Conservation (phyloP, 768 basidiomycete species). For the Pleurotus citrinopileatus region DNA sequence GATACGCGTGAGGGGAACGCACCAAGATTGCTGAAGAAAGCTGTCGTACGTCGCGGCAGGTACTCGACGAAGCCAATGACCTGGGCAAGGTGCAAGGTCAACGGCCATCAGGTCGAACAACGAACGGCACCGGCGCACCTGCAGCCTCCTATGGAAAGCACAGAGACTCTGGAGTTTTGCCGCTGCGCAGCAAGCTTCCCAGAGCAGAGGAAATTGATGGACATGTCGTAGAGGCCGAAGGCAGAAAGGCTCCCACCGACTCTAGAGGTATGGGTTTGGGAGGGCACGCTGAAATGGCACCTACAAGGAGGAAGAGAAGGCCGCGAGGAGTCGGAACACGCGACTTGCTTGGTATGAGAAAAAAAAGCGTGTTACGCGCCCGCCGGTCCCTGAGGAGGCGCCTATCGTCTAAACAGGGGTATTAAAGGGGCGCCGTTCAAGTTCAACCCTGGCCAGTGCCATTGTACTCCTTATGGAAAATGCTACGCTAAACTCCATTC, state of each 20-base stretch:
- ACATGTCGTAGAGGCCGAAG: neutral
- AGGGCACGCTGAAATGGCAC: too few relatives aligned
- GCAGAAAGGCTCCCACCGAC: neutral
- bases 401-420: too few relatives aligned
- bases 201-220: neutral
- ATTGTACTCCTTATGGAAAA: too few relatives aligned
- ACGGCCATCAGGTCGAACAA: neutral
- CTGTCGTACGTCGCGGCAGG: neutral
- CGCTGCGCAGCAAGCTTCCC: neutral
- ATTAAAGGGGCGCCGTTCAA: too few relatives aligned
- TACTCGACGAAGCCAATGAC: neutral
- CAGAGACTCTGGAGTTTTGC: neutral
- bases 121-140: conserved; percentile 2
- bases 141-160: neutral
- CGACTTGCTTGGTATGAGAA: neutral
- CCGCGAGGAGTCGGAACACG: neutral
- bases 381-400: too few relatives aligned
- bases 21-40: neutral
- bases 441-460: too few relatives aligned
- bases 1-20: neutral
- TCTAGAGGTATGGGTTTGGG: neutral
- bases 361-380: too few relatives aligned
- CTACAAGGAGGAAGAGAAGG: neutral
- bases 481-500: too few relatives aligned
- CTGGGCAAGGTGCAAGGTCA: neutral